These are phyloP conservation scores for Suillus hirtellus DNA, from an alignment of 768 basidiomycete species.

Conservation along the genomic window DNA sequence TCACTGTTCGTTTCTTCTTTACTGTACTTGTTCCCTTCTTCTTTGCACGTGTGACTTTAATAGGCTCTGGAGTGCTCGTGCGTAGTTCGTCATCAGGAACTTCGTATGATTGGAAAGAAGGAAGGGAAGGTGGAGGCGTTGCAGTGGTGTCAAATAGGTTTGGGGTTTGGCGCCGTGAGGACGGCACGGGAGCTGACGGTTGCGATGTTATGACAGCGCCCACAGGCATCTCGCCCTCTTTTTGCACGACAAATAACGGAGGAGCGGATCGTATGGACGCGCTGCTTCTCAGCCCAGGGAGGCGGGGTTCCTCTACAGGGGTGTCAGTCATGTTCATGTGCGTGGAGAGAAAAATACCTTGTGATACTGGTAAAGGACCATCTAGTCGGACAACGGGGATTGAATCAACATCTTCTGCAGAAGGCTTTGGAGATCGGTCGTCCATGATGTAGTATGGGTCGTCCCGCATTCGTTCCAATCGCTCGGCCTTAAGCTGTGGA, in stretches of 20 bases:
- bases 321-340: conserved; percentile 22
- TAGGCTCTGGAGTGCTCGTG: conserved; percentile 64
- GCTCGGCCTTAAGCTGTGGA: conserved; percentile 69
- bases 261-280: conserved; percentile 39
- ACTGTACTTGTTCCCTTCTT: conserved; percentile 51
- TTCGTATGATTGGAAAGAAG: conserved; percentile 56
- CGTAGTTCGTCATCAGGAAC: conserved; percentile 46
- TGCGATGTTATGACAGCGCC: conserved; percentile 37
- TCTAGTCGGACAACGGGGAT: conserved; percentile 91
- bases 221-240: conserved; percentile 84
- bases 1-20: conserved; percentile 67
- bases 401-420: conserved; percentile 71
- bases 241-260: conserved; percentile 65
- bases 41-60: conserved; percentile 74
- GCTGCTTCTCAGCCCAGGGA: conserved; percentile 47
- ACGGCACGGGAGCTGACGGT: conserved; percentile 29
- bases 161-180: conserved; percentile 25
- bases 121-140: conserved; percentile 36
- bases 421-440: conserved; percentile 42
- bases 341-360: conserved; percentile 24
- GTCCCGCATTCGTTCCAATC: conserved; percentile 72
- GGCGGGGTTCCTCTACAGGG: conserved; percentile 38
- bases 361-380: conserved; percentile 48
- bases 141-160: conserved; percentile 32
- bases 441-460: conserved; percentile 93